Evolutionary conservation across 345 rosid species (phyloP), one percentile per base, ranked within the genome.

Genomic region (Brassica juncea): DNA sequence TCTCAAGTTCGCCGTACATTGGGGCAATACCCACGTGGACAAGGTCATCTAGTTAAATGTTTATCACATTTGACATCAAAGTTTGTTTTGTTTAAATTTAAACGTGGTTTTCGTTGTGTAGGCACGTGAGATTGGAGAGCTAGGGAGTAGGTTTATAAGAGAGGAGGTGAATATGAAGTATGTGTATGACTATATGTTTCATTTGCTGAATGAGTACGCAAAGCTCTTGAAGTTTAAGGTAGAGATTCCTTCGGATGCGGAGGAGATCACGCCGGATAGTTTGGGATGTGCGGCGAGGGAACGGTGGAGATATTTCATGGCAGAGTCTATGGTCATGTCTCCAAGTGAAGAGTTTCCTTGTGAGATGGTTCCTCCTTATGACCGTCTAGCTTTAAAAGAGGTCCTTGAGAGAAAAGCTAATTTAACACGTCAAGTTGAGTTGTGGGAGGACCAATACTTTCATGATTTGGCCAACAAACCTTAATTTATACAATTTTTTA

Each of bases 171-270:
- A 83, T n/a, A 89, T 92, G 92, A 86, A 81, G 32, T 73, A 78
- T 37, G 88, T 90, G 16, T 92, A 92, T 35, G 97, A 85, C 70
- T 90, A 90, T 84, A 90, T 90, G 91, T 86, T 89, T 64, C 92
- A 90, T 83, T 59, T 86, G 14, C 75, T 92, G 25, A 84, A 71
- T 0, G 91, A 89, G 70, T 92, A 90, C 35, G 82, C 87, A 0
- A 86, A 86, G 79, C 87, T 92, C 10, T 74, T 89, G 80, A 89
- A 65, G 37, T 92, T 86, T 74, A 86, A 89, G 59, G 92, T 94
- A 2, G 3, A 39, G 37, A 66, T 86, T 68, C 94, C 92, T 5
- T 9, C 12, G 3, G 83, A 59, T 4, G 87, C 83, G 1, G 73
- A 62, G 4, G 90, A 90, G 86, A 49, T 88, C 9, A 86, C 90